phyloP scores from a whole-genome alignment of 345 rosid species.

The Dimocarpus longan region DNA sequence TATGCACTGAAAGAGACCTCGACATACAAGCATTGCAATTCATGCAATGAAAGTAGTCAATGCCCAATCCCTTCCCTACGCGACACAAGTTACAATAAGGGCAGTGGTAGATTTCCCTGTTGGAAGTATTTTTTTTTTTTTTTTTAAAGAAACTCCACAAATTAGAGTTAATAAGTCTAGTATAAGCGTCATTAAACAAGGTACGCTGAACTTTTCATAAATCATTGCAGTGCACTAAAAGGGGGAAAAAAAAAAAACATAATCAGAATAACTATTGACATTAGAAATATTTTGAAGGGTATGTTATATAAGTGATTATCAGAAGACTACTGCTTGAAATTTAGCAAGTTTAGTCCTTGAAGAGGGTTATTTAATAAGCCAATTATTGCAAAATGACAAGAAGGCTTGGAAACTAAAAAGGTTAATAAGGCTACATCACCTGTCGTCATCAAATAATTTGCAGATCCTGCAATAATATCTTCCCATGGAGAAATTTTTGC shows the following conservation, averaged over 20 bases:
- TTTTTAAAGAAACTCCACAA: conserved; percentile 18
- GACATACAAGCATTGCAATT: conserved; percentile 91
- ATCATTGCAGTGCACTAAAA: background rate
- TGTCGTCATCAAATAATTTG: conserved; percentile 71
- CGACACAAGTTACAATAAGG: conserved; percentile 88
- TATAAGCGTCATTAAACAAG: background rate
- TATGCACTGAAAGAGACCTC: conserved; percentile 47
- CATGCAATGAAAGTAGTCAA: conserved; percentile 89
- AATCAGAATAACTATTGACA: background rate
- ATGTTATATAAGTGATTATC: background rate
- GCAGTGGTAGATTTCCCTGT: conserved; percentile 91
- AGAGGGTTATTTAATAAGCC: background rate
- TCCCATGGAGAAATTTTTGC: conserved; percentile 64
- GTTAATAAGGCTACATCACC: conserved; percentile 40
- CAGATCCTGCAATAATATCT: conserved; percentile 81
- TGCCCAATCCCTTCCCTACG: conserved; percentile 80
- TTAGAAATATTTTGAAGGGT: background rate
- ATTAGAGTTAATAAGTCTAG: conserved; percentile 6
- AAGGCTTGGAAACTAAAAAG: background rate
- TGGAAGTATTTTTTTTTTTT: conserved; percentile 21
- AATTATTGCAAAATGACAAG: background rate
- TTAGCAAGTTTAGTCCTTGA: background rate
- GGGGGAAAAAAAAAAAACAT: background rate
- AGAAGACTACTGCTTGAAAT: conserved; percentile 17
- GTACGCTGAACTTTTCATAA: background rate